Percentiles rank a stretch among this genome's conserved stretches.
phyloP scores from a whole-genome alignment of 495 filamentous ascomycete species.

The Sordaria brevicollis region DNA sequence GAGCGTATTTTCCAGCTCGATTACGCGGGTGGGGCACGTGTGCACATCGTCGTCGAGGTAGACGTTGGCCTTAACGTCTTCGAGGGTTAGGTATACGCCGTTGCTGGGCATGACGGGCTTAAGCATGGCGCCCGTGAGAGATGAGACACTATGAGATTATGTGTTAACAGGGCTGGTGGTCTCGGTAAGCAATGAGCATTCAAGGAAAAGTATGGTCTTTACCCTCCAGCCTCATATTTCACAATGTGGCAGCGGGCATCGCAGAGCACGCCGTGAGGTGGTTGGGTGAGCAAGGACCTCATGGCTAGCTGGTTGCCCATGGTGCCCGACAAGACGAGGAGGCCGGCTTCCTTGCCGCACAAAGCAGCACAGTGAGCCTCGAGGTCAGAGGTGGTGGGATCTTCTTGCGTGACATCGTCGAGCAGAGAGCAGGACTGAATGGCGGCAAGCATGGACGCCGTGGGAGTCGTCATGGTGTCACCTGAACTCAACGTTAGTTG shows the following conservation, averaged over 20 bases:
- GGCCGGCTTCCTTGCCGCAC: slow-evolving; percentile 58
- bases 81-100: slow-evolving; percentile 60
- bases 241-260: slow-evolving; percentile 59
- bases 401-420: slow-evolving; percentile 81
- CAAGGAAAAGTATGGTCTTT: background rate
- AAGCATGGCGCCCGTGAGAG: slow-evolving; percentile 49
- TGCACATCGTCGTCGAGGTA: slow-evolving; percentile 42
- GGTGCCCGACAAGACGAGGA: slow-evolving; percentile 79
- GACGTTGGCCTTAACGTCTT: slow-evolving; percentile 52
- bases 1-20: slow-evolving; percentile 79
- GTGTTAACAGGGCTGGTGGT: slow-evolving; percentile 3
- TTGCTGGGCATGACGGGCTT: slow-evolving; percentile 52
- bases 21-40: slow-evolving; percentile 64
- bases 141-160: slow-evolving; percentile 31
- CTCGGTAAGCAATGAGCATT: background rate
- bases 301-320: slow-evolving; percentile 81
- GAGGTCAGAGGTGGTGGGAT: slow-evolving; percentile 65
- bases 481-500: slow-evolving; percentile 24
- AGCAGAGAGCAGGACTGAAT: slow-evolving; percentile 49
- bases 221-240: slow-evolving; percentile 64
- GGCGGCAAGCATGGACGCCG: slow-evolving; percentile 63
- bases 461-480: slow-evolving; percentile 84
- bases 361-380: slow-evolving; percentile 59
- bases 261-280: slow-evolving; percentile 60
- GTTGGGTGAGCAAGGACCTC: slow-evolving; percentile 54